Evolutionary conservation across 805 yeast species (phyloP).

Genomic region (Metschnikowia cubensis): DNA sequence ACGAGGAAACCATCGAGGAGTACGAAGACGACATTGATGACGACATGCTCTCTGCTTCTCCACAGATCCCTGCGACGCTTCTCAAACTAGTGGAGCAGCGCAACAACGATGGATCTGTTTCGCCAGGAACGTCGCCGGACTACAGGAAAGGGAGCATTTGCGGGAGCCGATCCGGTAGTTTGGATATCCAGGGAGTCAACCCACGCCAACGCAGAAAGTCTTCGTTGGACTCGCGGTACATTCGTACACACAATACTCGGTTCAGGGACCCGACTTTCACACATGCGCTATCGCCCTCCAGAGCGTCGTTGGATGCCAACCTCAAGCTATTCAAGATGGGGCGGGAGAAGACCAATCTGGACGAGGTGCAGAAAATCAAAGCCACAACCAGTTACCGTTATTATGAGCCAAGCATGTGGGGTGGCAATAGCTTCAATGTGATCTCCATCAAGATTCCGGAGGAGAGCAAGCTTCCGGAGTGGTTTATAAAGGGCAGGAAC

Average conservation of each 20-base stretch:
- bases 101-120: conserved; percentile 21
- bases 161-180: conserved; percentile 21
- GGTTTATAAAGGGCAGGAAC: conserved; percentile 67
- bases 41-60: conserved; percentile 53
- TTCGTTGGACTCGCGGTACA: conserved; percentile 31
- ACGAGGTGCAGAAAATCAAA: conserved; percentile 14
- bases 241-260: conserved; percentile 20
- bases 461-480: conserved; percentile 61
- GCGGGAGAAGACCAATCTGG: conserved; percentile 4
- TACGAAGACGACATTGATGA: conserved; percentile 42
- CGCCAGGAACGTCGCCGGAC: conserved; percentile 33
- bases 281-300: conserved; percentile 9
- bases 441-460: conserved; percentile 53
- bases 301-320: conserved; percentile 14
- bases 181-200: conserved; percentile 10
- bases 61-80: conserved; percentile 63
- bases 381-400: conserved; percentile 31
- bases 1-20: conserved; percentile 27
- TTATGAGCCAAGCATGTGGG: conserved; percentile 40
- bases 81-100: conserved; percentile 51
- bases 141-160: conserved; percentile 12
- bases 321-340: conserved; percentile 13
- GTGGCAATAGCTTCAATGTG: conserved; percentile 34
- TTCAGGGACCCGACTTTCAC: conserved; percentile 18
- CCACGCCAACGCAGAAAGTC: conserved; percentile 17